Evolutionary conservation across 805 yeast species (phyloP).

Genomic region (Priceomyces haplophilus): DNA sequence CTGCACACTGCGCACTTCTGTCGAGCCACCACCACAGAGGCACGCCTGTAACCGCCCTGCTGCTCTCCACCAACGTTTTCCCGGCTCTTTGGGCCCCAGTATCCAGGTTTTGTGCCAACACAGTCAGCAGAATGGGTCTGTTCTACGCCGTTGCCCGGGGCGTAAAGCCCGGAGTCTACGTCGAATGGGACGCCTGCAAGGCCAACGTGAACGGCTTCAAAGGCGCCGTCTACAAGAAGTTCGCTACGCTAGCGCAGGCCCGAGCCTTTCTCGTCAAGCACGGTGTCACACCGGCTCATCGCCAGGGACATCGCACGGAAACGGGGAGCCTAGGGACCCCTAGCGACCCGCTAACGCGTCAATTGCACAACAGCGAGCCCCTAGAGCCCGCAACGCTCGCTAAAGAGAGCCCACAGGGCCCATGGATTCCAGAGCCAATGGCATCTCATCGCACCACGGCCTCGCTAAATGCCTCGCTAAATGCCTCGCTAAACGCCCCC

Average conservation of each 20-base stretch:
- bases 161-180: slow-evolving; percentile 49
- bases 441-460: too few species aligned
- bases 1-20: too few species aligned
- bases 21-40: too few species aligned
- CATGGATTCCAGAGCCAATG: too few species aligned
- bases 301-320: too few species aligned
- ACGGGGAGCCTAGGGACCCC: too few species aligned
- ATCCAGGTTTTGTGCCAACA: neutral
- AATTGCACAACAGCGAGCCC: too few species aligned
- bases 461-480: too few species aligned
- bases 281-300: neutral
- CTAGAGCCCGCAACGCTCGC: neutral
- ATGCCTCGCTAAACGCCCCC: too few species aligned
- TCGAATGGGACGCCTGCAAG: slow-evolving; percentile 57
- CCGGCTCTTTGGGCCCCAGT: neutral
- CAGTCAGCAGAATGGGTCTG: slow-evolving; percentile 5
- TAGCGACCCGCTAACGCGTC: too few species aligned
- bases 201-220: slow-evolving; percentile 52
- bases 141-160: slow-evolving; percentile 42
- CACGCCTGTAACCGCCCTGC: too few species aligned
- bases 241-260: slow-evolving; percentile 50
- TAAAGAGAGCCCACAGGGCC: too few species aligned
- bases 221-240: slow-evolving; percentile 58
- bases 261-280: slow-evolving; percentile 11
- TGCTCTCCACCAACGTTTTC: neutral